Evolutionary conservation across 768 basidiomycete species (phyloP).

Genomic region (Kwoniella bestiolae): DNA sequence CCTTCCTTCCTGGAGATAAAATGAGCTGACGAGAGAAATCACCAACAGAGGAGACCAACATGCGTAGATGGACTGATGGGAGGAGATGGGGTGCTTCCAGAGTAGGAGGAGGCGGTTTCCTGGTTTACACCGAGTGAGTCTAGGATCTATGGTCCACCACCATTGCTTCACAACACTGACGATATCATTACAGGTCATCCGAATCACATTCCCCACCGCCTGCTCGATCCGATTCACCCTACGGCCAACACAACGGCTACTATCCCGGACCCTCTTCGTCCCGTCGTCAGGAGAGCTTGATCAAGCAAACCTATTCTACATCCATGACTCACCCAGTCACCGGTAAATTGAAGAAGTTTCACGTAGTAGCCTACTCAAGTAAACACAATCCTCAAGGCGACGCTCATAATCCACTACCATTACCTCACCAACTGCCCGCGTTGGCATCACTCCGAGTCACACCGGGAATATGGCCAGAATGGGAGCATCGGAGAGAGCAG

Average conservation of each 20-base stretch:
- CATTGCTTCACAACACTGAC: slow-evolving; percentile 2
- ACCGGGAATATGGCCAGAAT: slow-evolving; percentile 52
- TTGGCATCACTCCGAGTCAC: slow-evolving; percentile 39
- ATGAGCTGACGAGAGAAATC: slow-evolving; percentile 1
- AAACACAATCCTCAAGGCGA: slow-evolving; percentile 52
- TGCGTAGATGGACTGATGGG: slow-evolving; percentile 54
- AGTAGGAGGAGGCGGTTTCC: slow-evolving; percentile 51
- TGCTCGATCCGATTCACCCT: slow-evolving; percentile 22
- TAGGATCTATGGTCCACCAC: not conserved
- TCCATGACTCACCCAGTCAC: slow-evolving; percentile 45
- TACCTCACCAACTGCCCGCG: slow-evolving; percentile 47
- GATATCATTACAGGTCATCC: slow-evolving; percentile 15
- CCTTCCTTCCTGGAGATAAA: not conserved
- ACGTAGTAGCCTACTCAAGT: slow-evolving; percentile 51
- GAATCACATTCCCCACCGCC: slow-evolving; percentile 30
- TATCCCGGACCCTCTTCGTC: slow-evolving; percentile 17
- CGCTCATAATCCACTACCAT: slow-evolving; percentile 37
- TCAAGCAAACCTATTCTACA: slow-evolving; percentile 56
- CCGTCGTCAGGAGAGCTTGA: slow-evolving; percentile 36
- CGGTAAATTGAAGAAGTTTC: slow-evolving; percentile 48
- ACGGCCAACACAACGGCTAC: slow-evolving; percentile 10
- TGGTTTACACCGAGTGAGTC: slow-evolving; percentile 52
- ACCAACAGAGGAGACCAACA: slow-evolving; percentile 50
- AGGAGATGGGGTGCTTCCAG: slow-evolving; percentile 50
- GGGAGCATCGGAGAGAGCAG: slow-evolving; percentile 42